Evolutionary conservation across 2,329 filamentous ascomycete species (phyloP), one percentile per base, ranked within the genome.

Genomic region (Arthrobotrys sphaeroides): DNA sequence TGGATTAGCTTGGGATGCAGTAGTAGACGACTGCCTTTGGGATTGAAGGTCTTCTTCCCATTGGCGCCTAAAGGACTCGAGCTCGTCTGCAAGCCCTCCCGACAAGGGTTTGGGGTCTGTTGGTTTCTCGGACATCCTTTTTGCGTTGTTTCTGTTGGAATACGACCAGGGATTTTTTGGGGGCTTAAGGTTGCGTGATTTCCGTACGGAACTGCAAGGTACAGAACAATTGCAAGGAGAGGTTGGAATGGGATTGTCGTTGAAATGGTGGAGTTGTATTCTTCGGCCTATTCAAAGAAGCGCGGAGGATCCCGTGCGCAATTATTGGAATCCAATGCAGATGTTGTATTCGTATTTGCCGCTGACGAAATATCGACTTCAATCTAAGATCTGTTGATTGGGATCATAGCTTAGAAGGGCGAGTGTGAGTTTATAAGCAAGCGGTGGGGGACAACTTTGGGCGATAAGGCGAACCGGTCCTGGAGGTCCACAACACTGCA

Each of bases 1-100:
- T 0, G 80, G 36, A 1, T 82, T 82, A 22, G 81, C 62, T 9
- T 80, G 40, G 9, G 72, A 75, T 22, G 31, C 7, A 20, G 36
- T 20, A 40, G 68, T 42, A 22, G 78, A 66, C 20, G 80, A 70
- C 73, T 81, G 78, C 53, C 80, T 79, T 24, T 61, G 62, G 3
- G 62, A 62, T 38, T 65, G 62, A 7, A 75, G 40, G 18, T 97
- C 94, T 79, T 92, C 90, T 73, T 89, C 88, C 94, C 94, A 97
- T 85, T 93, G 87, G 80, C 88, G 87, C 78, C 94, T 90, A 83
- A 97, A 97, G 49, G 88, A 90, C 82, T 96, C 92, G 74, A 97
- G 88, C 82, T 96, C 93, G 81, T 88, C 76, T 51, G 62, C 69
- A 73, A 75, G 72, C 38, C 62, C 57, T 20, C 61, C 57, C 43